Base-by-base conservation (phyloP, 495 filamentous ascomycete species). In the Aspergillus taichungensis region DNA sequence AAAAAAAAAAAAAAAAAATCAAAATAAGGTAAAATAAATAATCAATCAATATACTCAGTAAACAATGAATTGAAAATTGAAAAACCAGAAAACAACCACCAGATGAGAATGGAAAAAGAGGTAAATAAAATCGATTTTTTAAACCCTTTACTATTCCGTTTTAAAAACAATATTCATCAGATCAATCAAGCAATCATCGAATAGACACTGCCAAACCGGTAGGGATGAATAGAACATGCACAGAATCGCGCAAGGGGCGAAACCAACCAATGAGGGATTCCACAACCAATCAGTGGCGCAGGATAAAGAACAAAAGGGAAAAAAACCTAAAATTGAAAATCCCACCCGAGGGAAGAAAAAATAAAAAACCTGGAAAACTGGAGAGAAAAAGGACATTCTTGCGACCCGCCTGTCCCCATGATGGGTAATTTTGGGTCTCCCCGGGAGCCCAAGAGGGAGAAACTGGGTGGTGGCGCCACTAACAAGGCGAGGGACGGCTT, bases 281-380 rank as follows among this genome's bases (percentile, higher is more conserved):
- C 18, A 24, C 18, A 24, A 24, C 1, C 18, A 1, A 24, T 4
- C 18, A 24, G 18, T 24, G 18, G 18, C 18, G 18, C 18, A 24
- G 18, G 18, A 4, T 18, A 33, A 37, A 33, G 42, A 13, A 18
- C 30, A 43, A 50, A 40, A 13, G 18, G 40, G 27, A 40, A 27
- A 35, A 31, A 27, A 43, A 47, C 8, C 12, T 13, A 37, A 30
- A 45, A 47, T 49, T 46, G 45, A 38, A 52, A 52, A 52, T 31
- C 9, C 9, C 30, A 40, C n/a, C 8, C 6, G 36, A 6, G 32
- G 30, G 13, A 27, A 14, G 34, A 10, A 34, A 13, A 40, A 12
- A 34, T 9, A 30, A 37, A 14, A 35, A 30, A 49, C 18, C 34
- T 30, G 29, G 35, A 10, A 36, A 31, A 34, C n/a, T 34, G 28